Base-by-base conservation (phyloP, 345 rosid genomes). In the Euphorbia peplus region DNA sequence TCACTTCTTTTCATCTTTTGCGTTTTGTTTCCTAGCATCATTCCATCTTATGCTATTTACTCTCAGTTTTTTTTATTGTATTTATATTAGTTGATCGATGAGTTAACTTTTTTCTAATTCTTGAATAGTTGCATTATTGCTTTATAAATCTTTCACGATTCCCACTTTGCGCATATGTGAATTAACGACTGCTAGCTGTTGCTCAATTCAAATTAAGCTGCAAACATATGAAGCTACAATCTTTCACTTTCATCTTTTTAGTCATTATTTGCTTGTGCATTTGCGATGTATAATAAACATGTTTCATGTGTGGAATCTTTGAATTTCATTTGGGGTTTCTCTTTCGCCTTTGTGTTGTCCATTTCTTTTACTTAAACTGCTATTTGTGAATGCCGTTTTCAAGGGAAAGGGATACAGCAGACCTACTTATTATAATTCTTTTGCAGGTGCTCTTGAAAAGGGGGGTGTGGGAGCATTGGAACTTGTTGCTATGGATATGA, bases 401-500 rank as follows among this genome's bases (percentile, higher is more conserved):
- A 24, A 11, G 3, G 24, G 22, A 13, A 24, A 11, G 3, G 24
- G 22, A 13, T 29, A 66, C 68, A 29, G 37, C 26, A 21, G 46
- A 50, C 22, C 42, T 37, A 37, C 37, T 64, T 72, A 42, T 28
- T 57, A 59, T 37, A 64, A 48, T 55, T 41, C 42, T 1, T 55
- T 26, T 69, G 76, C 92, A 93, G 99, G 81, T 79, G 93, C 96
- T 72, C 84, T 95, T 73, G 99, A 95, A 54, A 95, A 95, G 79
- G 97, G 99, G 46, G 99, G 99, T 41, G 97, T 90, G 60, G 99
- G 99, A 51, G 97, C 99, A 10, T 75, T 95, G 76, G 99, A 95
- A 83, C 95, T 95, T 78, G 97, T 95, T 79, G 99, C 99, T 60
- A 95, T 95, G 99, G 99, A 95, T 84, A 95, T 95, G 99, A 95